phyloP scores from a whole-genome alignment of 23 red algal genomes.

The Agarophyton chilense region DNA sequence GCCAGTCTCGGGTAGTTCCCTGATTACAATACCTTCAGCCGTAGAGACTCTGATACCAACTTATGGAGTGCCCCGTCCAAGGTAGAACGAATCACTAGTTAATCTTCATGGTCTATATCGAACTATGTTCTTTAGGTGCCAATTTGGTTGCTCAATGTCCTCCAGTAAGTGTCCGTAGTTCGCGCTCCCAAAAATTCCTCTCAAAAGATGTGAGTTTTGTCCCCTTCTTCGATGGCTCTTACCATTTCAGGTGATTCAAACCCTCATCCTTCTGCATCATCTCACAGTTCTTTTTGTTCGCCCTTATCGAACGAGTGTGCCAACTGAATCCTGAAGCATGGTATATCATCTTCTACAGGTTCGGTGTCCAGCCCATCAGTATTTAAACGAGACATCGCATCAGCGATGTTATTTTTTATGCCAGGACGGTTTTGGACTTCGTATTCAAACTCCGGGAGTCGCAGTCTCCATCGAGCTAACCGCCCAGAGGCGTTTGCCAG shows the following conservation, averaged over 20 bases:
- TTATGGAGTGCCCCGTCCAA: constrained; percentile 27
- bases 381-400: too few species aligned
- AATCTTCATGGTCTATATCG: background rate
- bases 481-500: too few species aligned
- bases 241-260: background rate
- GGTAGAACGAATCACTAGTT: background rate
- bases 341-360: background rate
- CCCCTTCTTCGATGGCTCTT: background rate
- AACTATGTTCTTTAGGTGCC: background rate
- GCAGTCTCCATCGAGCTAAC: too few species aligned
- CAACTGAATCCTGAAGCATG: background rate
- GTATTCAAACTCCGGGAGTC: too few species aligned
- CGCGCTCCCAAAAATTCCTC: background rate
- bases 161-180: background rate
- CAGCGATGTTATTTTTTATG: too few species aligned
- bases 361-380: too few species aligned
- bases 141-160: background rate
- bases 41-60: background rate
- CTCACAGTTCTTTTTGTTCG: too few species aligned
- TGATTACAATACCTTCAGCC: background rate
- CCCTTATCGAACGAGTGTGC: background rate
- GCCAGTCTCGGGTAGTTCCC: background rate
- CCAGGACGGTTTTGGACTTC: too few species aligned
- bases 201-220: background rate
- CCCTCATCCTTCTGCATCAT: background rate